Evolutionary conservation across 352 stramenopile genomes (phyloP).

Genomic region (Pythium apleroticum): DNA sequence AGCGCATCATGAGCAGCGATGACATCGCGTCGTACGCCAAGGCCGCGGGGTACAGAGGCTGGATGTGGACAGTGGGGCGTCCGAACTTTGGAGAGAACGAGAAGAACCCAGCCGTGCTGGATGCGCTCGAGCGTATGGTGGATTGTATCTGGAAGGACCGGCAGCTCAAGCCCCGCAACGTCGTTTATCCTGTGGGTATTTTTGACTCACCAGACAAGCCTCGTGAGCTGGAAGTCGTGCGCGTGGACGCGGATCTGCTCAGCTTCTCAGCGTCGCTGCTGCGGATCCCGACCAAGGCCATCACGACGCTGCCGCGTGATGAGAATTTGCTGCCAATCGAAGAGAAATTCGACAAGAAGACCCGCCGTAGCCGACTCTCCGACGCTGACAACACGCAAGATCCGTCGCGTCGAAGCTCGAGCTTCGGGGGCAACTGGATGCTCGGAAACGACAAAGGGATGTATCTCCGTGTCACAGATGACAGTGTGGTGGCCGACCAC

Average conservation of each 20-base stretch:
- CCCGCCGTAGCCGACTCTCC: not conserved
- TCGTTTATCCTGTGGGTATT: slow-evolving; percentile 34
- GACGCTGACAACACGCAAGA: slow-evolving; percentile 20
- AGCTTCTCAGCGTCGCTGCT: slow-evolving; percentile 66
- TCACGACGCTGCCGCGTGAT: slow-evolving; percentile 76
- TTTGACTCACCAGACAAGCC: slow-evolving; percentile 41
- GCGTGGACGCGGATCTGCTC: slow-evolving; percentile 59
- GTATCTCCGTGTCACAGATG: slow-evolving; percentile 69
- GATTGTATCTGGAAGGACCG: slow-evolving; percentile 28
- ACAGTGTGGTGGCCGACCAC: slow-evolving; percentile 58
- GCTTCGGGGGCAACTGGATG: slow-evolving; percentile 81
- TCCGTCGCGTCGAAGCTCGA: slow-evolving; percentile 3
- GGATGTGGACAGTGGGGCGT: slow-evolving; percentile 85
- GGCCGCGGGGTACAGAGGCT: slow-evolving; percentile 70
- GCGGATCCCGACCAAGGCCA: slow-evolving; percentile 68
- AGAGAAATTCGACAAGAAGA: slow-evolving; percentile 29
- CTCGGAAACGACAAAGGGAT: slow-evolving; percentile 75
- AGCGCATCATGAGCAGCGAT: slow-evolving; percentile 84
- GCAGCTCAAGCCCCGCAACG: slow-evolving; percentile 4
- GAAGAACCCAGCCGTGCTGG: slow-evolving; percentile 67
- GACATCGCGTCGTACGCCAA: slow-evolving; percentile 80
- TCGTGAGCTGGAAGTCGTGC: slow-evolving; percentile 46
- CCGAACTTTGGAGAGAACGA: slow-evolving; percentile 82
- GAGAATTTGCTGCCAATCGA: slow-evolving; percentile 50
- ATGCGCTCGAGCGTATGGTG: slow-evolving; percentile 79